Base-by-base conservation (phyloP, 2,329 filamentous ascomycete species). In the Colletotrichum liaoningense region DNA sequence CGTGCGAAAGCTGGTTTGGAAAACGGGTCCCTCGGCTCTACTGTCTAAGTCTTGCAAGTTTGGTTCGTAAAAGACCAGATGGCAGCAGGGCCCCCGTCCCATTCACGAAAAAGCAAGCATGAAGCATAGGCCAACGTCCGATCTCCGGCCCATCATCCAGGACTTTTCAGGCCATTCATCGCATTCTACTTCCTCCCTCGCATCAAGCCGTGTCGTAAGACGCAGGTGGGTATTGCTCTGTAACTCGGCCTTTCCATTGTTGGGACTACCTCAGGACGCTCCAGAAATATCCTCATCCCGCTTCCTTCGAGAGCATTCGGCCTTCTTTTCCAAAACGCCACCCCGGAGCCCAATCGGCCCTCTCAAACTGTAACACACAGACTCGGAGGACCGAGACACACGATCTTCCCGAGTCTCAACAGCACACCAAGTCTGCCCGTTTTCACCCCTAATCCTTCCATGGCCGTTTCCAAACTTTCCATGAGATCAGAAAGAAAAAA, bases 281-380 rank as follows among this genome's bases (percentile, higher is more conserved):
- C 52, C 58, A 54, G 33, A 54, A 59, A 62, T 16, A 56, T 30
- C 28, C 9, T 56, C 56, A 49, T 70, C 30, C 56, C 49, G 46
- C 67, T 66, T 65, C 28, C 49, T 71, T 65, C 28, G 60, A 52
- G 28, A 71, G 63, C 28, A 38, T 56, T 30, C 33, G 70, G 46
- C 9, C 22, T 58, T 22, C 52, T 49, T 24, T 58, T 63, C 49
- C 49, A 58, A 55, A 60, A 11, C 35, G 56, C 71, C 55, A 57
- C 49, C 35, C 35, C 56, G 67, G 67, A 33, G 26, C 42, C 59
- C 22, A 42, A 42, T 55, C 55, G 60, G 67, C 67, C 70, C 59
- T 72, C 19, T n/a, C 30, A 55, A 33, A 30, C 33, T 60, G 65
- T 67, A 56, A 60, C 67, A 66, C 71, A 71, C 71, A 66, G 71